These are phyloP conservation scores for Colletotrichum gloeosporioides DNA, from an alignment of 2,329 filamentous ascomycete species.

Conservation along the genomic window DNA sequence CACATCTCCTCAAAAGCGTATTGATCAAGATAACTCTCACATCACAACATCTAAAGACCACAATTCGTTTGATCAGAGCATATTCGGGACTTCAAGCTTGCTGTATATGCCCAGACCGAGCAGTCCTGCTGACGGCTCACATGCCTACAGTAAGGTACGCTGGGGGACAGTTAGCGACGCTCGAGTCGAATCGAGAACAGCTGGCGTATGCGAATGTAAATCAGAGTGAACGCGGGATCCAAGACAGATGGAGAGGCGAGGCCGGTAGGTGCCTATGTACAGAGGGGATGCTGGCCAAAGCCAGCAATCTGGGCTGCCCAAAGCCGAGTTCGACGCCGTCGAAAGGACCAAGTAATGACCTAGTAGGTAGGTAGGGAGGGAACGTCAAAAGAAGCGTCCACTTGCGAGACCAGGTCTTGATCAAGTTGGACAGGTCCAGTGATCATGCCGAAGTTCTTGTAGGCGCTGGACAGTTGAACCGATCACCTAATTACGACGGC, in stretches of 20 bases:
- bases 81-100: neutral
- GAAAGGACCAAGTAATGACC: neutral
- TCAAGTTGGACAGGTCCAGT: neutral
- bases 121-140: neutral
- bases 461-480: neutral
- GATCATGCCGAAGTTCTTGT: neutral
- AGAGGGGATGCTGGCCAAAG: neutral
- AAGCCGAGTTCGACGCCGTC: neutral
- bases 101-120: neutral
- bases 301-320: neutral
- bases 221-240: neutral
- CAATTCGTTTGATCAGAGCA: neutral
- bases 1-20: neutral
- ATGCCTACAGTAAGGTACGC: neutral
- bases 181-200: neutral
- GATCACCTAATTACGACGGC: neutral
- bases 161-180: neutral
- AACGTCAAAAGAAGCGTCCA: neutral
- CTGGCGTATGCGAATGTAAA: neutral
- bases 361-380: neutral
- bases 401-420: neutral
- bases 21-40: neutral
- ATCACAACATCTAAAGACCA: neutral
- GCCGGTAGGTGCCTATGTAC: neutral
- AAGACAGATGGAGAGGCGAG: neutral